Percentiles rank a stretch among this genome's conserved stretches.
phyloP scores from a whole-genome alignment of 176 grass and related monocot species.

The Cymbopogon citratus region DNA sequence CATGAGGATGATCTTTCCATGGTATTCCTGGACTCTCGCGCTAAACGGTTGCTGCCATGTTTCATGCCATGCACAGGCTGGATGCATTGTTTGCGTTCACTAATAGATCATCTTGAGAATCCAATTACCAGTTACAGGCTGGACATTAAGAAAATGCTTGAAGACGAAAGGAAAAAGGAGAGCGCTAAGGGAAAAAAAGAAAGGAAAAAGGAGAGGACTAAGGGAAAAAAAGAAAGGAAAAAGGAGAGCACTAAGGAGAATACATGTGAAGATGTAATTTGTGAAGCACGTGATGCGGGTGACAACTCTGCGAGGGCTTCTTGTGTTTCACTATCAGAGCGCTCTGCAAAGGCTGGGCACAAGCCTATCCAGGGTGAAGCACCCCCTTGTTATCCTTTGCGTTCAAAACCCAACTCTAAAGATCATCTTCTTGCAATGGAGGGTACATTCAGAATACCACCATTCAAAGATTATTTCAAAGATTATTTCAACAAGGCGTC shows the following conservation, averaged over 20 bases:
- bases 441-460: not conserved
- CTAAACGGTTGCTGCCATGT: not conserved
- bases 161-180: not conserved
- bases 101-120: not conserved
- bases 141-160: not conserved
- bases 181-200: not conserved
- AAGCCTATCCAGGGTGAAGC: not conserved
- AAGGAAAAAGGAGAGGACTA: not conserved
- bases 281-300: not conserved
- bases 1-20: slow-evolving; percentile 12
- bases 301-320: not conserved
- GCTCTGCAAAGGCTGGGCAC: not conserved
- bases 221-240: not conserved
- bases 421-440: not conserved
- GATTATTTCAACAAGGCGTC: slow-evolving; percentile 1
- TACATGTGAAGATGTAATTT: not conserved
- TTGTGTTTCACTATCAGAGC: not conserved
- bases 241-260: not conserved
- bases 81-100: not conserved
- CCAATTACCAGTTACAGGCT: not conserved
- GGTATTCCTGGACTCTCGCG: not conserved
- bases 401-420: not conserved
- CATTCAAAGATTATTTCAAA: slow-evolving; percentile 25
- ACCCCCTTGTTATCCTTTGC: not conserved
- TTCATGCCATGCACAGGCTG: slow-evolving; percentile 4